Evolutionary conservation across 805 yeast species (phyloP).

Genomic region (Candida endomychidarum): DNA sequence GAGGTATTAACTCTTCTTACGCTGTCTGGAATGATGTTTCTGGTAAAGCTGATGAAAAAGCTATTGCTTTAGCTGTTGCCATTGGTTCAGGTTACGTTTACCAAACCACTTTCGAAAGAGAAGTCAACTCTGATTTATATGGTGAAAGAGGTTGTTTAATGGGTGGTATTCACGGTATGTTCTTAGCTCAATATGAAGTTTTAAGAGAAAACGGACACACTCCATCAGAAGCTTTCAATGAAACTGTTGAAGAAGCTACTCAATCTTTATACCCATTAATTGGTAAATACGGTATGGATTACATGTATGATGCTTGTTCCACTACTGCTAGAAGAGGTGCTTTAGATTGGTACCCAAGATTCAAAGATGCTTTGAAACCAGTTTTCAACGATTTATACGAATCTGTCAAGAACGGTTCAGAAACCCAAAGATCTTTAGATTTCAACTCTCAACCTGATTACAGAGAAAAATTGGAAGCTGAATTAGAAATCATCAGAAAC

Average conservation of each 20-base stretch:
- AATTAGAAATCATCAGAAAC: slow-evolving; percentile 87
- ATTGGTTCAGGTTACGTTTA: slow-evolving; percentile 99
- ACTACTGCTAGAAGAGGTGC: slow-evolving; percentile 99
- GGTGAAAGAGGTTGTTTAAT: slow-evolving; percentile 99
- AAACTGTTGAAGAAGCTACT: slow-evolving; percentile 99
- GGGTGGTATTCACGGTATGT: slow-evolving; percentile 99
- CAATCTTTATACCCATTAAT: slow-evolving; percentile 98
- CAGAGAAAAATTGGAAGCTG: slow-evolving; percentile 94
- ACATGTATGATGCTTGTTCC: slow-evolving; percentile 99
- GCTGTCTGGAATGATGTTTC: slow-evolving; percentile 99
- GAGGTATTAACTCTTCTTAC: slow-evolving; percentile 99
- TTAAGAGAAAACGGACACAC: slow-evolving; percentile 99
- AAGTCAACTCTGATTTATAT: slow-evolving; percentile 97
- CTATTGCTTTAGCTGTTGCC: slow-evolving; percentile 97
- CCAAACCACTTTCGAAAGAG: slow-evolving; percentile 99
- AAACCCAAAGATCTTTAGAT: slow-evolving; percentile 96
- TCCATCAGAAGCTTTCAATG: slow-evolving; percentile 99
- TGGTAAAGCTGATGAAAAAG: slow-evolving; percentile 99
- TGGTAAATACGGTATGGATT: slow-evolving; percentile 99
- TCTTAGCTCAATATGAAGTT: slow-evolving; percentile 99
- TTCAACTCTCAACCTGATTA: slow-evolving; percentile 98
- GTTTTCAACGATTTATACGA: slow-evolving; percentile 95
- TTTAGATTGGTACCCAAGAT: slow-evolving; percentile 98
- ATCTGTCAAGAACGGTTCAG: slow-evolving; percentile 92
- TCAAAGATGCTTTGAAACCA: slow-evolving; percentile 98